Conservation (phyloP, 345 rosid genomes). For the Cochlearia excelsa region DNA sequence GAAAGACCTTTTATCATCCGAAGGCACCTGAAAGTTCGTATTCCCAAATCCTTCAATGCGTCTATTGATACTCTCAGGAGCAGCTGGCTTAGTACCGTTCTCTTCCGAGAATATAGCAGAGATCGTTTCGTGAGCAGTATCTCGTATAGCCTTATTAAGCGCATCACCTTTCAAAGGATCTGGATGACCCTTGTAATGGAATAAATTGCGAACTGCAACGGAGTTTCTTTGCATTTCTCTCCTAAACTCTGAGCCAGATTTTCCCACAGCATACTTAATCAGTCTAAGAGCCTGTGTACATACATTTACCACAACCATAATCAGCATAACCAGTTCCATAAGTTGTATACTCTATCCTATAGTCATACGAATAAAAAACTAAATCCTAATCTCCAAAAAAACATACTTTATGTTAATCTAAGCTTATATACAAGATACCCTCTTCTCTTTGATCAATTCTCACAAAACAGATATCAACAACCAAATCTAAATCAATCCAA, state of each 20-base stretch:
- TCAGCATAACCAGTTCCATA: constrained; percentile 22
- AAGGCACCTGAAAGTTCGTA: constrained; percentile 66
- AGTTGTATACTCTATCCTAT: background rate
- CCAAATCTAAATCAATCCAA: constrained; percentile 8
- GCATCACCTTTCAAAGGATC: constrained; percentile 95
- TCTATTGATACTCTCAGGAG: constrained; percentile 57
- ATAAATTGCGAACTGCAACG: constrained; percentile 68
- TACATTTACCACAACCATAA: constrained; percentile 13
- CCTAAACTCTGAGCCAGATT: constrained; percentile 87
- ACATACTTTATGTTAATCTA: background rate
- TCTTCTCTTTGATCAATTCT: constrained; percentile 13
- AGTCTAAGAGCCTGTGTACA: constrained; percentile 68
- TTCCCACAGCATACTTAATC: constrained; percentile 80
- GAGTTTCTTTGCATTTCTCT: constrained; percentile 97
- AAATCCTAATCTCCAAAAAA: background rate
- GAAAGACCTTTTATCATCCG: constrained; percentile 85
- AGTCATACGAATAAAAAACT: background rate
- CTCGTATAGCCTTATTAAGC: constrained; percentile 88
- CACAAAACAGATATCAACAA: constrained; percentile 14
- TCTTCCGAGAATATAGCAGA: constrained; percentile 81
- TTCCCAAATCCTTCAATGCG: constrained; percentile 96
- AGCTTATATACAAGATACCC: constrained; percentile 6
- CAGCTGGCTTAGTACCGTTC: constrained; percentile 60
- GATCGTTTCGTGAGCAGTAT: constrained; percentile 79
- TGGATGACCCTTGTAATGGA: constrained; percentile 81